phyloP scores from a whole-genome alignment of 176 grass and related monocot genomes.

The Olyra latifolia region DNA sequence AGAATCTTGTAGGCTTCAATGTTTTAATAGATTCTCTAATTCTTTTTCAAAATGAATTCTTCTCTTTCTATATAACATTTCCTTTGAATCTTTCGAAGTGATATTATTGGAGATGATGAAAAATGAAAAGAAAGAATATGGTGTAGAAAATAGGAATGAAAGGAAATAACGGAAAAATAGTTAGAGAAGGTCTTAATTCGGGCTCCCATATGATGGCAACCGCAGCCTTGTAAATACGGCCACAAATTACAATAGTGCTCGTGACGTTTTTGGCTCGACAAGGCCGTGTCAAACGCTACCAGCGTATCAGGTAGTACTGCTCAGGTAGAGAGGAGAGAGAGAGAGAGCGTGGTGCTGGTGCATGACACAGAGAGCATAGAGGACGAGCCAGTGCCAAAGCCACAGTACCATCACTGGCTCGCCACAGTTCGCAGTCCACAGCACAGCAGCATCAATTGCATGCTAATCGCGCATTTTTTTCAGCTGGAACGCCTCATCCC shows the following conservation, averaged over 20 bases:
- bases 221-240: neutral
- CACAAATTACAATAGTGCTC: neutral
- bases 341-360: neutral
- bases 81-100: no score
- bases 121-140: no score
- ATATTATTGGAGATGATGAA: no score
- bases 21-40: no score
- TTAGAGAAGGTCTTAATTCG: no score
- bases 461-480: neutral
- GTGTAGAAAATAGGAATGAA: no score
- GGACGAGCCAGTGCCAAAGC: neutral
- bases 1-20: no score
- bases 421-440: neutral
- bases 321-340: neutral
- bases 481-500: neutral
- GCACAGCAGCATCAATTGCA: neutral
- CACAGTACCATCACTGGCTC: neutral
- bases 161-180: no score
- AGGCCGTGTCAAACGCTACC: slow-evolving; percentile 16
- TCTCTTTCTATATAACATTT: no score
- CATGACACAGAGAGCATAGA: neutral
- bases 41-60: no score
- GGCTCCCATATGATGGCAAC: no score
- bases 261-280: neutral
- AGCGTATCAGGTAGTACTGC: neutral